Evolutionary conservation across 2,329 filamentous ascomycete genomes (phyloP), one percentile per base, ranked within the genome.

Genomic region (Aspergillus arachidicola): DNA sequence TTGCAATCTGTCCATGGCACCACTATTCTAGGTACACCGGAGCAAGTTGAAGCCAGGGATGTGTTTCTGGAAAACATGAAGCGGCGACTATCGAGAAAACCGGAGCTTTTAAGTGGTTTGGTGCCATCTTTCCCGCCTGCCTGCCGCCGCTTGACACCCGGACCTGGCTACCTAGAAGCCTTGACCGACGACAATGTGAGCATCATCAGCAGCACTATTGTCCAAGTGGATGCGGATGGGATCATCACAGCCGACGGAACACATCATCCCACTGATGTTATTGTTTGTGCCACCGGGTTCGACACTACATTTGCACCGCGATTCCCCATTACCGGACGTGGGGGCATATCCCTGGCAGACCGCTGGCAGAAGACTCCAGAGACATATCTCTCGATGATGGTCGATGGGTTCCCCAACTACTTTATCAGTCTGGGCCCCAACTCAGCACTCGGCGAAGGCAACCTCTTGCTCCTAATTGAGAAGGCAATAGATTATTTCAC

Each of bases 141-240:
- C 28, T 69, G 81, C 63, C 76, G 80, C 54, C 78, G 81, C 16
- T 71, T 82, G 19, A 82, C 80, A 1, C 82, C 81, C 0, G 82
- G 80, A 0, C 77, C 79, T 0, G 80, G 80, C 1, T 83, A 83
- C 61, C 74, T 91, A 2, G 89, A 91, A 71, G 87, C 88, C 0
- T 78, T 91, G 21, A 82, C 82, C 0, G 80, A 86, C 62, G 82
- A 85, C 6, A 89, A 90, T 60, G 87, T 89, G 1, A 81, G 84
- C 4, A 84, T 87, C 64, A 85, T 90, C 69, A 81, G 79, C 19
- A 83, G 81, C 0, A 80, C 76, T 0, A 91, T 91, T 68, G 79
- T 78, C 23, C 79, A 68, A 14, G 66, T 78, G 16, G 70, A 73
- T 30, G 67, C 68, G 26, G 67, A 68, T 1, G 75, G 76, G 5